Conservation (phyloP, 1,139 yeast genomes). For the Blastobotrys petasosporus region DNA sequence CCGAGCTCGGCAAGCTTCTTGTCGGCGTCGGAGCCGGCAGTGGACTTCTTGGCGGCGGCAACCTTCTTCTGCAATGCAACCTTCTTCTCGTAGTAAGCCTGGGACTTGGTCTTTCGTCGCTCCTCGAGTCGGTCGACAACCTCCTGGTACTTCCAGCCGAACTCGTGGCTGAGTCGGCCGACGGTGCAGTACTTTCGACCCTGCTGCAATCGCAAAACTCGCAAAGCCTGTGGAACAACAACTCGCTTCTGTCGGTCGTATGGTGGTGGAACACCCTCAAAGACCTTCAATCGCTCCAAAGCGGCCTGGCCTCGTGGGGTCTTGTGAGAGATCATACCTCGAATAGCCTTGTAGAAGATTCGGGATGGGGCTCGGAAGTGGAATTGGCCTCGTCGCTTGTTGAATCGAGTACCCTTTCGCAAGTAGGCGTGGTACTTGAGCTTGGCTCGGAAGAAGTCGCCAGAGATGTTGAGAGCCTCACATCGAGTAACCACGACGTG, state of each 20-base stretch:
- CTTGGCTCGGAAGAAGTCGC: constrained; percentile 99
- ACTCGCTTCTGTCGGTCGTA: constrained; percentile 99
- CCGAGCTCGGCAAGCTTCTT: constrained; percentile 75
- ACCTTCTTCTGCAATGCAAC: constrained; percentile 91
- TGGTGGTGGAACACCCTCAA: constrained; percentile 99
- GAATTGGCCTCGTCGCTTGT: constrained; percentile 99
- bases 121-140: constrained; percentile 97
- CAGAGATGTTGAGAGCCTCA: constrained; percentile 98
- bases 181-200: constrained; percentile 99
- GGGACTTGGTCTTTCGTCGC: constrained; percentile 98
- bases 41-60: constrained; percentile 75
- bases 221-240: constrained; percentile 99
- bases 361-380: constrained; percentile 99
- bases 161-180: constrained; percentile 92
- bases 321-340: constrained; percentile 99
- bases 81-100: constrained; percentile 99
- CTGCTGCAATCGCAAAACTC: constrained; percentile 98
- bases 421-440: constrained; percentile 99
- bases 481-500: constrained; percentile 96
- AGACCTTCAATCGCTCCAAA: constrained; percentile 97
- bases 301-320: constrained; percentile 99
- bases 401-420: constrained; percentile 98
- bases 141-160: constrained; percentile 99
- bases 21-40: constrained; percentile 67
- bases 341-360: constrained; percentile 98